Evolutionary conservation across 495 filamentous ascomycete species (phyloP).

Genomic region (Trichodelitschia bisporula): DNA sequence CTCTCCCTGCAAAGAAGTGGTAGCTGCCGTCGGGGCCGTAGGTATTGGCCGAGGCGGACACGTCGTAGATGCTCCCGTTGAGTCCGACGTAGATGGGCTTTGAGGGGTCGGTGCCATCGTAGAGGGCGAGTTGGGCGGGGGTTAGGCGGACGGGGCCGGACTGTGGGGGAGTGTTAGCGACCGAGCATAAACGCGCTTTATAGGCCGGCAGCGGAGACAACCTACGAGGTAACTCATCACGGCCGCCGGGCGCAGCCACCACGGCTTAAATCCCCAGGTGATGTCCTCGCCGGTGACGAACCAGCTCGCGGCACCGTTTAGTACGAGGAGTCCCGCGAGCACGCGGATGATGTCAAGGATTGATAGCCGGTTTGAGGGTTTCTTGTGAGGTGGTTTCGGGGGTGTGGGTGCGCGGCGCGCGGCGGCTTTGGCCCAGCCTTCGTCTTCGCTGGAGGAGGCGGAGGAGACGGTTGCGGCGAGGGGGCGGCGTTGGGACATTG

Average conservation of each 20-base stretch:
- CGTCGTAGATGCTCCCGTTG: constrained; percentile 89
- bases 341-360: constrained; percentile 58
- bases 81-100: constrained; percentile 79
- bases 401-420: no score
- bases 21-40: constrained; percentile 88
- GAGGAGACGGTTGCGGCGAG: no score
- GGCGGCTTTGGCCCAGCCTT: no score
- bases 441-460: no score
- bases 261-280: constrained; percentile 43
- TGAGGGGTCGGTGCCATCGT: constrained; percentile 50
- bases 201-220: no score
- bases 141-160: constrained; percentile 36
- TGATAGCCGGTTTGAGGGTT: no score
- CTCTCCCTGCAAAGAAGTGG: constrained; percentile 61
- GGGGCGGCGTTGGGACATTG: no score
- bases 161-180: constrained; percentile 17
- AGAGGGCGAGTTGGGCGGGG: constrained; percentile 39
- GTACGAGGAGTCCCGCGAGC: constrained; percentile 38
- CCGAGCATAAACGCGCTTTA: no score
- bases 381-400: no score
- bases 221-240: constrained; percentile 12
- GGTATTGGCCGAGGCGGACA: constrained; percentile 14
- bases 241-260: constrained; percentile 28
- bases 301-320: constrained; percentile 50
- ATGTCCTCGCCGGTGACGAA: constrained; percentile 49